Percentiles rank a stretch among this genome's conserved stretches.
Evolutionary conservation across 495 filamentous ascomycete genomes (phyloP).

Genomic region (Jackrogersella minutella): DNA sequence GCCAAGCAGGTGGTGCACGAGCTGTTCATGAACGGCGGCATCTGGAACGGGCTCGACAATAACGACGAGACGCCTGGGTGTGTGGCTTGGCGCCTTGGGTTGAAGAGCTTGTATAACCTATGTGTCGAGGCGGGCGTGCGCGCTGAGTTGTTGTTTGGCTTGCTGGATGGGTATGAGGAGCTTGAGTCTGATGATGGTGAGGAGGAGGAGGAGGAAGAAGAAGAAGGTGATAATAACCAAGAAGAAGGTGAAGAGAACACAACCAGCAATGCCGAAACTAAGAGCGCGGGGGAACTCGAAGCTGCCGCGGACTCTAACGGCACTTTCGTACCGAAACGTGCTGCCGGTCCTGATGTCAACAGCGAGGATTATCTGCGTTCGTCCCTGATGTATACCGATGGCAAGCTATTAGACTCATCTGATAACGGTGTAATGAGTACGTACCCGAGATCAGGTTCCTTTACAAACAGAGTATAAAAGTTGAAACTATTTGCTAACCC

Average conservation of each 20-base stretch:
- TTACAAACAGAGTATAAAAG: too few species aligned
- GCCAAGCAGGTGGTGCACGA: constrained; percentile 74
- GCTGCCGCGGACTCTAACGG: too few species aligned
- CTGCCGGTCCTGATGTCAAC: constrained; percentile 56
- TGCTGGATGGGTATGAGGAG: constrained; percentile 79
- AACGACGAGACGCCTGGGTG: constrained; percentile 92
- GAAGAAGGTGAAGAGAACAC: constrained; percentile 28
- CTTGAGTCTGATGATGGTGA: constrained; percentile 70
- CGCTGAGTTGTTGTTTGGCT: constrained; percentile 82
- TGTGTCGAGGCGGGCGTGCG: constrained; percentile 92
- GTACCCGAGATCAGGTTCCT: constrained; percentile 46
- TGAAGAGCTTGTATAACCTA: constrained; percentile 78
- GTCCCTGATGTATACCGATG: constrained; percentile 74
- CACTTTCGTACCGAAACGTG: constrained; percentile 45
- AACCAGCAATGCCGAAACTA: constrained; percentile 19
- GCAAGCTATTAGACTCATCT: constrained; percentile 77
- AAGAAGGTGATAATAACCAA: constrained; percentile 51
- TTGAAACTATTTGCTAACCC: constrained; percentile 3
- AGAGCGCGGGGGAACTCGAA: background rate
- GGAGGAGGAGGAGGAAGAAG: constrained; percentile 65
- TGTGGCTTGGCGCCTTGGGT: constrained; percentile 74
- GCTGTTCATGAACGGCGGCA: constrained; percentile 85
- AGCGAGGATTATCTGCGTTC: constrained; percentile 81
- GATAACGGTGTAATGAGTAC: constrained; percentile 86
- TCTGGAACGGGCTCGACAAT: constrained; percentile 94